Evolutionary conservation across 163 green algal genomes (phyloP), one percentile per base, ranked within the genome.

Genomic region (Chlorella variabilis): DNA sequence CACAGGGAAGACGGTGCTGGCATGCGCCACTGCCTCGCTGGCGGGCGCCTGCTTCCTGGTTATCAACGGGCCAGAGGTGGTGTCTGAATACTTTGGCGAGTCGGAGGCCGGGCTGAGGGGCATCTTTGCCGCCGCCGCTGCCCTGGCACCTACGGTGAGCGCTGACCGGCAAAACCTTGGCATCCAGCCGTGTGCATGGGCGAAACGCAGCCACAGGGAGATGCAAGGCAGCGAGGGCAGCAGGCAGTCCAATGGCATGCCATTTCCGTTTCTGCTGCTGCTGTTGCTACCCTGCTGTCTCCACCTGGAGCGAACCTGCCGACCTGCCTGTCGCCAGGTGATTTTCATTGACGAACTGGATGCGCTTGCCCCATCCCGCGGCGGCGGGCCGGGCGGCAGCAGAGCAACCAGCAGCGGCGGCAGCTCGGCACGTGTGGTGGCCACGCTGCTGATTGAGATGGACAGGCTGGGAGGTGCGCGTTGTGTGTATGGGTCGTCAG

Each of bases 271-370:
- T n/a, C n/a, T n/a, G n/a, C n/a, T n/a, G n/a, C n/a, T n/a, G n/a
- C n/a, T n/a, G n/a, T n/a, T n/a, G n/a, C n/a, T n/a, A n/a, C n/a
- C n/a, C n/a, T n/a, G n/a, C n/a, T n/a, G n/a, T n/a, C n/a, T n/a
- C n/a, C n/a, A n/a, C n/a, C n/a, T n/a, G n/a, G n/a, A n/a, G n/a
- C n/a, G n/a, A n/a, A n/a, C n/a, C n/a, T n/a, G n/a, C n/a, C 45
- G 45, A 33, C 54, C 54, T 63, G 54, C 54, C 23, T 63, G 54
- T 29, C 21, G 66, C 6, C 75, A 86, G 75, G 63, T 98, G 1
- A 84, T 98, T 3, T 95, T 98, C 71, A 93, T 99, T 5, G 96
- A 99, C 68, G 96, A 98, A 87, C 62, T 98, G 0, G 94, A 99
- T 65, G 91, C 93, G 0, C 79, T 98, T 27, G 94, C 91, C 3